Evolutionary conservation across 2,329 filamentous ascomycete genomes (phyloP), one percentile per base, ranked within the genome.

Genomic region (Apiospora kogelbergensis): DNA sequence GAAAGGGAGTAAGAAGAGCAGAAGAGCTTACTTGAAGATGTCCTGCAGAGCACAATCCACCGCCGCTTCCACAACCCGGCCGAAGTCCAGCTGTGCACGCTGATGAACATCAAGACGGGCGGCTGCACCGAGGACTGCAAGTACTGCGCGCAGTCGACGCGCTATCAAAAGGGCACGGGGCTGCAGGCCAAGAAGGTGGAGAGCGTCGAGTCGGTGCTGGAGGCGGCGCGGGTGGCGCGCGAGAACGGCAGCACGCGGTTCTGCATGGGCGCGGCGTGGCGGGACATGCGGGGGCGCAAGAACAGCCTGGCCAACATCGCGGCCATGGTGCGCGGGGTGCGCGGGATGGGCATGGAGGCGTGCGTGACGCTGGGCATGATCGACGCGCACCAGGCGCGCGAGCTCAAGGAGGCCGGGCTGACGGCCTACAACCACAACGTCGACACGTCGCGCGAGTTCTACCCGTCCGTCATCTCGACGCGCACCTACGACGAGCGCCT

Each of bases 341-440:
- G 91, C 33, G 91, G 81, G 0, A 86, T 97, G 86, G 93, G 91
- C 64, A 95, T 97, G 93, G 94, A 97, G 80, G 91, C 90, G 9
- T 97, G 94, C 79, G 94, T 97, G n/a, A 97, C 94, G 1, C 86
- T 97, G 24, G 94, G 94, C 74, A 97, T 97, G 94, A 94, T 97
- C 74, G 93, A 97, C 79, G 86, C 85, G 6, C 84, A 86, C 73
- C 94, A 97, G 83, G 94, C 94, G 37, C 88, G 88, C 76, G 92
- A 96, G 82, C 86, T 97, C 72, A 94, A 94, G 78, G 89, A 89
- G 1, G 94, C 94, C 0, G 94, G 94, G 0, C 81, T 97, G 75
- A 97, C 94, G 20, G 94, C 94, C 0, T 97, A 97, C 81, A 97
- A 97, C 82, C 94, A 97, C 85, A 97, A 97, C 78, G 86, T 97